Conservation (phyloP, 352 stramenopile species). For the Pythium biforme region DNA sequence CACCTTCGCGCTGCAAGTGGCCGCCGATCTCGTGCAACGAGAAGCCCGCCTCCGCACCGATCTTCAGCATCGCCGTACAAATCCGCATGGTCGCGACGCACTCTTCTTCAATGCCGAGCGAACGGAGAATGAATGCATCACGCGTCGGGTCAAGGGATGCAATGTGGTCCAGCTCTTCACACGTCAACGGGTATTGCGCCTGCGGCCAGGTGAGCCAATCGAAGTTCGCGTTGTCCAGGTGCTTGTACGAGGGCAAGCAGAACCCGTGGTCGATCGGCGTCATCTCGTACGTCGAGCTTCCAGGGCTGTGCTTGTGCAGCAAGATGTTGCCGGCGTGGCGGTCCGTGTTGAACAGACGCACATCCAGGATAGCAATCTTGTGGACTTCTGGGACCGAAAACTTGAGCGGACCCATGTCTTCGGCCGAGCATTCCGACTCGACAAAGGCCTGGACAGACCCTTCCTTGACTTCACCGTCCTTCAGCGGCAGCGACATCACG, state of each 20-base stretch:
- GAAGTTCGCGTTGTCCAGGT: conserved; percentile 79
- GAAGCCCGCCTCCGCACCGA: conserved; percentile 72
- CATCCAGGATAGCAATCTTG: conserved; percentile 87
- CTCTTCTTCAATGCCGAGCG: conserved; percentile 77
- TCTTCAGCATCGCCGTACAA: conserved; percentile 72
- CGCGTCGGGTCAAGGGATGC: conserved; percentile 52
- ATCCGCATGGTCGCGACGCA: conserved; percentile 82
- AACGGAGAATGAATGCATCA: conserved; percentile 62
- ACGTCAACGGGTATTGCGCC: conserved; percentile 85
- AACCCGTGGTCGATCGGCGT: conserved; percentile 90
- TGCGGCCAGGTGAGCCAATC: conserved; percentile 89
- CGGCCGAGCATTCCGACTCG: conserved; percentile 75
- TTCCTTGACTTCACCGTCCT: conserved; percentile 67
- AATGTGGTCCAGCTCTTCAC: conserved; percentile 74
- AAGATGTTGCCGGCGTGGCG: conserved; percentile 88
- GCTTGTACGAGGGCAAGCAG: conserved; percentile 78
- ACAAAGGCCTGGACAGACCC: conserved; percentile 87
- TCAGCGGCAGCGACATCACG: conserved; percentile 55
- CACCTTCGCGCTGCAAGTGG: conserved; percentile 76
- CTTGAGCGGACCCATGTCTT: conserved; percentile 88
- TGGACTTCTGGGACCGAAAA: conserved; percentile 84
- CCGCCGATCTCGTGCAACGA: conserved; percentile 85
- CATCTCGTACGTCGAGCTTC: conserved; percentile 79
- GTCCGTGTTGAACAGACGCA: conserved; percentile 89
- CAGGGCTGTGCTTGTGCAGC: conserved; percentile 37